Conservation (phyloP, 169 alveolate genomes). For the Neospora caninum region DNA sequence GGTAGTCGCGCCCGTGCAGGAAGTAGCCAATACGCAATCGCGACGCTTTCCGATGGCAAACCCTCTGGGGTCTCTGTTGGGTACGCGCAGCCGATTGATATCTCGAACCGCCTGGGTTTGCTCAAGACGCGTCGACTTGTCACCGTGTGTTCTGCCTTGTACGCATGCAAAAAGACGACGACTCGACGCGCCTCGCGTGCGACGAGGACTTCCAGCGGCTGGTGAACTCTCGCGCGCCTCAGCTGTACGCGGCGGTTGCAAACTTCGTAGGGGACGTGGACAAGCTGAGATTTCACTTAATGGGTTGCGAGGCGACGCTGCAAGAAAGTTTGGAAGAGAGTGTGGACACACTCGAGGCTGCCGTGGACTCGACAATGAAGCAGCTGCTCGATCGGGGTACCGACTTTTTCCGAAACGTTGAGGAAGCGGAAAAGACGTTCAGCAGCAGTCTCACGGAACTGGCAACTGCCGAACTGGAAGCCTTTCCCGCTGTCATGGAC, state of each 20-base stretch:
- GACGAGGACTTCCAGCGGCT: not conserved
- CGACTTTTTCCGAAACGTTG: not conserved
- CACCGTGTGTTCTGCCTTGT: too few relatives aligned
- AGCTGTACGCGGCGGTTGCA: not conserved
- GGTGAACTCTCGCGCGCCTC: not conserved
- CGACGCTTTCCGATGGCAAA: too few relatives aligned
- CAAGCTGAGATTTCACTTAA: not conserved
- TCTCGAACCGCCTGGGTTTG: too few relatives aligned
- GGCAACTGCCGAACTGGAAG: not conserved
- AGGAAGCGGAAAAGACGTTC: not conserved
- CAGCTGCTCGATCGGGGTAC: not conserved
- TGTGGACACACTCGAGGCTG: not conserved
- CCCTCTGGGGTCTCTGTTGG: too few relatives aligned
- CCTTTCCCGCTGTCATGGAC: conserved; percentile 3
- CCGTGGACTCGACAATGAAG: not conserved
- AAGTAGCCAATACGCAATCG: too few relatives aligned
- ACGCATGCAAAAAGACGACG: not conserved
- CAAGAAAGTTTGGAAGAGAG: not conserved
- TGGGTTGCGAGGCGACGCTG: not conserved
- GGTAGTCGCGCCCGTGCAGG: too few relatives aligned
- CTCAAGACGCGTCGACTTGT: too few relatives aligned
- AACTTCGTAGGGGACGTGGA: not conserved
- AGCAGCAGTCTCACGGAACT: not conserved
- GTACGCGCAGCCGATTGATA: too few relatives aligned
- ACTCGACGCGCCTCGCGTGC: not conserved